These are phyloP conservation scores for Leishmania tropica DNA, from an alignment of 208 protist genomes.

Conservation along the genomic window DNA sequence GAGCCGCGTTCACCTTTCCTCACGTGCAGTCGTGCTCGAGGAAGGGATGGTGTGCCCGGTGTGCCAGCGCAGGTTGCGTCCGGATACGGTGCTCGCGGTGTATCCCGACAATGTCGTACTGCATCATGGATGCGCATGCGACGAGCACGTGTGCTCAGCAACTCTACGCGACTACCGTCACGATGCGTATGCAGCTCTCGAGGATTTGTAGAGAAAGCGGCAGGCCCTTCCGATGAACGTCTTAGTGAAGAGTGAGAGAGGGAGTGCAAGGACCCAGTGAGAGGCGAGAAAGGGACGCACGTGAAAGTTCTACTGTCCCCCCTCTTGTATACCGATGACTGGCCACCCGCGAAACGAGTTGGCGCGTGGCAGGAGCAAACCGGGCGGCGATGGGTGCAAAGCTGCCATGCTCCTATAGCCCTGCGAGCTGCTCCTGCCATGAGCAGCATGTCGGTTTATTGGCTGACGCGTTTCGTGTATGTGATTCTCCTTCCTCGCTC, in stretches of 20 bases:
- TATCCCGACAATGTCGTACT: constrained; percentile 72
- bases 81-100: constrained; percentile 56
- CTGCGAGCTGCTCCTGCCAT: background rate
- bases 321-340: background rate
- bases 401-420: background rate
- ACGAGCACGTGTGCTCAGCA: constrained; percentile 53
- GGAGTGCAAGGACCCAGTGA: too few relatives aligned
- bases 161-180: constrained; percentile 41
- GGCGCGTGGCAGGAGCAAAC: background rate
- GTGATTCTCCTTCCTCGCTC: background rate
- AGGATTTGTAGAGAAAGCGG: constrained; percentile 17
- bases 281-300: background rate
- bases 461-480: background rate
- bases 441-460: background rate
- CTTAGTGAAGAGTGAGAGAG: background rate
- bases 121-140: constrained; percentile 63
- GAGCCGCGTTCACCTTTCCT: constrained; percentile 24
- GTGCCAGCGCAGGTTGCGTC: constrained; percentile 58
- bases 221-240: background rate
- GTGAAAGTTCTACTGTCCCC: background rate
- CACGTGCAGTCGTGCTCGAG: constrained; percentile 28
- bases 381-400: background rate
- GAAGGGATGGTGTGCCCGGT: constrained; percentile 55
- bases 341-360: background rate
- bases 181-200: constrained; percentile 27